These are phyloP conservation scores for Cinnamomum chago DNA, from an alignment of 164 flowering plant species.

Conservation along the genomic window DNA sequence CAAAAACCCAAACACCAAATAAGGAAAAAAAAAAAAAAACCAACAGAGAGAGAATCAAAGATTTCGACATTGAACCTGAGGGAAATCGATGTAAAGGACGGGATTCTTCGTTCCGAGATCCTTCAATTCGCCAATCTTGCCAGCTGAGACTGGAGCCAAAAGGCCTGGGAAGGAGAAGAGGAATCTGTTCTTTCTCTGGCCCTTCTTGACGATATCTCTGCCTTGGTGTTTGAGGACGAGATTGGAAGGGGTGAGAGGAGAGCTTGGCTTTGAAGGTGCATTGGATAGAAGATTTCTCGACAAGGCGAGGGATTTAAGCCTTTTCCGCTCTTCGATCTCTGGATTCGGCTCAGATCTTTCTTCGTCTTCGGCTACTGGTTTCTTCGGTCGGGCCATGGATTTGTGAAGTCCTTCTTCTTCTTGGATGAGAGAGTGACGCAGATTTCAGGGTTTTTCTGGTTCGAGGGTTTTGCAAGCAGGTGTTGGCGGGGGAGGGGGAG, in stretches of 20 bases:
- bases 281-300: conserved; percentile 47
- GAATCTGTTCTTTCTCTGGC: conserved; percentile 73
- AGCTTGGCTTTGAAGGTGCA: conserved; percentile 23
- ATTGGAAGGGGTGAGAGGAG: conserved; percentile 55
- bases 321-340: conserved; percentile 46
- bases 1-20: background rate
- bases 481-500: background rate
- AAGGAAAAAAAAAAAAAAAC: background rate
- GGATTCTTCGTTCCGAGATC: conserved; percentile 85
- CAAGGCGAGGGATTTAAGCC: conserved; percentile 56
- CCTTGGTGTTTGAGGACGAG: conserved; percentile 71
- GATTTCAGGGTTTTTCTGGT: background rate
- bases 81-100: conserved; percentile 77
- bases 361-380: background rate
- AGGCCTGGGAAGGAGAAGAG: conserved; percentile 90
- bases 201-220: conserved; percentile 69
- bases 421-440: background rate
- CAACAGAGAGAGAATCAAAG: background rate
- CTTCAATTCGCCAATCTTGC: conserved; percentile 84
- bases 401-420: background rate
- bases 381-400: background rate
- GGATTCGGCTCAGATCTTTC: conserved; percentile 23
- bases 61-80: conserved; percentile 44
- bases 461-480: background rate
- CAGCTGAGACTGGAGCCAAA: conserved; percentile 67